These are phyloP conservation scores for button mushroom (Agaricus bisporus) DNA, from an alignment of 768 basidiomycete genomes.

Conservation along the genomic window DNA sequence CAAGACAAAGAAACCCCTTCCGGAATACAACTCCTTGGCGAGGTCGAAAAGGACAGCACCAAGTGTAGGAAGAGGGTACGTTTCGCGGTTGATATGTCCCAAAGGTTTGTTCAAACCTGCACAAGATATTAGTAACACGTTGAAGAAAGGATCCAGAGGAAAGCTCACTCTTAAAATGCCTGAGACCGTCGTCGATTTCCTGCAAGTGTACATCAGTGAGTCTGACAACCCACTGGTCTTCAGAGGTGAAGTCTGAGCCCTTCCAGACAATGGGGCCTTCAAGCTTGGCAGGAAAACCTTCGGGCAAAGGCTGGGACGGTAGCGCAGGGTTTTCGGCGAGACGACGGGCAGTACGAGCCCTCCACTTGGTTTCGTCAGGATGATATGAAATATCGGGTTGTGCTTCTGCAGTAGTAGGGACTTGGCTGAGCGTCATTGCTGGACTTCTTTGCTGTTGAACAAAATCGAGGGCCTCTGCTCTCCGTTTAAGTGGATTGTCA, in stretches of 20 bases:
- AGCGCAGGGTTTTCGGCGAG: conserved; percentile 31
- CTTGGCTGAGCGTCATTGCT: conserved; percentile 7
- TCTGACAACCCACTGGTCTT: conserved; percentile 37
- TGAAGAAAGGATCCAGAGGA: neutral
- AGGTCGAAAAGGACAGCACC: conserved; percentile 28
- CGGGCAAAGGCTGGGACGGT: conserved; percentile 27
- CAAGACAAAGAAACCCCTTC: conserved; percentile 43
- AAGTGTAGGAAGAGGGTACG: conserved; percentile 40
- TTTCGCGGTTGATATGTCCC: conserved; percentile 25
- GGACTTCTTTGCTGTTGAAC: neutral
- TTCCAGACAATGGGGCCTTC: conserved; percentile 40
- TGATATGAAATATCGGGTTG: conserved; percentile 40
- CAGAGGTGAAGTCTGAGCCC: conserved; percentile 34
- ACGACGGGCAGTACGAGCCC: conserved; percentile 29
- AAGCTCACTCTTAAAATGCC: conserved; percentile 32
- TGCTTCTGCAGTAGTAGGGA: conserved; percentile 12
- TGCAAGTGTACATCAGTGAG: conserved; percentile 26
- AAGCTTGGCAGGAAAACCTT: conserved; percentile 28
- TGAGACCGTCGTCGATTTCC: conserved; percentile 33
- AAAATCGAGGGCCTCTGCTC: neutral
- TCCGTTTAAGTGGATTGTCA: neutral
- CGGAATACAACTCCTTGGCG: conserved; percentile 33
- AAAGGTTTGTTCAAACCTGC: conserved; percentile 16
- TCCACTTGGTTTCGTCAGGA: conserved; percentile 33
- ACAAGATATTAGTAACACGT: neutral